Evolutionary conservation across 345 rosid genomes (phyloP).

Genomic region (Salix udensis): DNA sequence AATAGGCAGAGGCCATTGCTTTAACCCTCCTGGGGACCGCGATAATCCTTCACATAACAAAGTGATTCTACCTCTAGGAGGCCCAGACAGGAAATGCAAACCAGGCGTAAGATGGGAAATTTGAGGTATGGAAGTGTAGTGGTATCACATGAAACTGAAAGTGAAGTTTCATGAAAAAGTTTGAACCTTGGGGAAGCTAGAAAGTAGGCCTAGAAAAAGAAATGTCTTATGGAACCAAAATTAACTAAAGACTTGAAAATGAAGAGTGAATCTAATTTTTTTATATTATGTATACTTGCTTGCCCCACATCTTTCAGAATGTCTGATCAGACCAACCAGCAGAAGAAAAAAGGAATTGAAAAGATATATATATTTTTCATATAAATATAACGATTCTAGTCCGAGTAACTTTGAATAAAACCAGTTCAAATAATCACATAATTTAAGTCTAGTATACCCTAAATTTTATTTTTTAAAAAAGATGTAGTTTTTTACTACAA

Average conservation of each 20-base stretch:
- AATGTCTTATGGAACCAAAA: not conserved
- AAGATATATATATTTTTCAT: too few species aligned
- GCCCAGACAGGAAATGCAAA: too few species aligned
- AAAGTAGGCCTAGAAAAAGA: not conserved
- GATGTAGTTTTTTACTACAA: too few species aligned
- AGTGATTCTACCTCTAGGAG: not conserved
- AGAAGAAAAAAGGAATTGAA: not conserved
- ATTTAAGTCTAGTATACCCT: too few species aligned
- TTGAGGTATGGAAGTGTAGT: not conserved
- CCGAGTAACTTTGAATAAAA: too few species aligned
- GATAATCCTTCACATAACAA: not conserved
- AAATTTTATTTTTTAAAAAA: too few species aligned
- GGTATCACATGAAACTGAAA: not conserved
- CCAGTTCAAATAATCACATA: too few species aligned
- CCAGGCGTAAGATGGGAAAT: not conserved
- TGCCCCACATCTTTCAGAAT: not conserved
- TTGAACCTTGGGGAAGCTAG: not conserved
- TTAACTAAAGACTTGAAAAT: not conserved
- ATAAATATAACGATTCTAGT: too few species aligned
- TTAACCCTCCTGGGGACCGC: not conserved
- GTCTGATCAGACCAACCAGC: not conserved
- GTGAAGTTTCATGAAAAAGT: not conserved
- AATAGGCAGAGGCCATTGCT: not conserved
- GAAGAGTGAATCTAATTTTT: not conserved
- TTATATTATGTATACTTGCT: not conserved